Conservation (phyloP, 2,329 filamentous ascomycete genomes). For the Podosphaera aphanis region DNA sequence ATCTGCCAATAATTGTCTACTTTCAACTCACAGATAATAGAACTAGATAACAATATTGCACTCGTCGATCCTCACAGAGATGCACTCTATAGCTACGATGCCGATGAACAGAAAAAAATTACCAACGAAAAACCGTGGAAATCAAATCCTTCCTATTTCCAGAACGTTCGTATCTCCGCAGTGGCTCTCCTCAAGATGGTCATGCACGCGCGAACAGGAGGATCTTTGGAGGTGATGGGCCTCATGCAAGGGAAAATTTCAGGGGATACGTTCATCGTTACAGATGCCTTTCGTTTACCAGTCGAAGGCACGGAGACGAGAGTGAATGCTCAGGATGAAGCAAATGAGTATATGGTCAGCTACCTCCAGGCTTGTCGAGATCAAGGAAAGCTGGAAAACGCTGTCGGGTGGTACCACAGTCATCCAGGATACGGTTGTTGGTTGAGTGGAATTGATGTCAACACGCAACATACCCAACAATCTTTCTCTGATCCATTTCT, state of each 20-base stretch:
- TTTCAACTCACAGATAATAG: slow-evolving; percentile 23
- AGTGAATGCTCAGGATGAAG: slow-evolving; percentile 86
- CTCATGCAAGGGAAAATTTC: slow-evolving; percentile 91
- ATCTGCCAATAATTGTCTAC: slow-evolving; percentile 2
- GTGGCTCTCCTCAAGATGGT: slow-evolving; percentile 96
- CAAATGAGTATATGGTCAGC: slow-evolving; percentile 88
- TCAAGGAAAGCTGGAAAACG: slow-evolving; percentile 65
- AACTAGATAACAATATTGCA: slow-evolving; percentile 67
- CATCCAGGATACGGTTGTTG: slow-evolving; percentile 97
- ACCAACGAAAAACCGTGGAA: slow-evolving; percentile 49
- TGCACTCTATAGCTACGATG: slow-evolving; percentile 70
- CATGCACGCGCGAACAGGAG: slow-evolving; percentile 93
- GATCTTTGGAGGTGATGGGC: slow-evolving; percentile 86
- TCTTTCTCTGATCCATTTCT: slow-evolving; percentile 73
- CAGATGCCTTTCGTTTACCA: slow-evolving; percentile 77
- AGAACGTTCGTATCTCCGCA: slow-evolving; percentile 75
- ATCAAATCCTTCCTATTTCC: slow-evolving; percentile 67
- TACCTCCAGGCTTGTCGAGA: slow-evolving; percentile 59
- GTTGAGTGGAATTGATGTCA: slow-evolving; percentile 88
- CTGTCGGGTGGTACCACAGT: slow-evolving; percentile 93
- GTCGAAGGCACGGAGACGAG: slow-evolving; percentile 97
- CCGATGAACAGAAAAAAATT: slow-evolving; percentile 41
- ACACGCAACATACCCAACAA: slow-evolving; percentile 71
- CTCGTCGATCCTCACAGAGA: slow-evolving; percentile 73
- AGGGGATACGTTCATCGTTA: slow-evolving; percentile 68